Base-by-base conservation (phyloP, 805 yeast genomes). In the Teunomyces pallodes region DNA sequence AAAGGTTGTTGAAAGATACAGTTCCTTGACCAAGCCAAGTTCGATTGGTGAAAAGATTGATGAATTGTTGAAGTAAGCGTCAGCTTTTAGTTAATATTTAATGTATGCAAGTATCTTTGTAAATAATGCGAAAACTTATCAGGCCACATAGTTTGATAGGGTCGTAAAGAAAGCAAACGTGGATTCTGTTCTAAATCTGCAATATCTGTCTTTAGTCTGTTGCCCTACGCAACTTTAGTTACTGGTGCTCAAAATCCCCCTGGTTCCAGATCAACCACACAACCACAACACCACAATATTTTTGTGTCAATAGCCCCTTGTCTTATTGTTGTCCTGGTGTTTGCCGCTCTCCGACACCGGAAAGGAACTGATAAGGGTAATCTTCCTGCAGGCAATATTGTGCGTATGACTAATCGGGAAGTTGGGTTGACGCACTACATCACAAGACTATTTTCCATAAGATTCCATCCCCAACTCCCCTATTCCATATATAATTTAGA, bases 21-120 rank as follows among this genome's bases (percentile, higher is more conserved):
- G 87, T 13, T 90, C 95, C n/a, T 79, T 87, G 70, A 80, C 77
- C 48, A 71, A 69, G 57, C 77, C 78, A 31, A 42, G 39, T 14
- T 36, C 48, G 20, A 45, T 53, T 46, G 50, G 36, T 9, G 28
- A 74, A 36, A 79, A 78, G 44, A 81, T 89, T 52, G 85, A 84
- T 64, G 70, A 71, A 53, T 72, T 84, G 49, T 75, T 88, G 52
- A 66, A 72, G 51, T 42, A 53, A 33, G 10, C 1, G n/a, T 30
- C 8, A 5, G 12, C 10, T 39, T 10, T 14, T 8, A 5, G 30
- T 39, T 16, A 8, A 13, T 8, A 13, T 13, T 32, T 13, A 13
- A 13, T 36, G 39, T 36, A 36, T 36, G 12, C 12, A 27, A 36
- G 27, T 10, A 36, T 36, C 3, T 32, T 32, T 13, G 16, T 13